phyloP scores from a whole-genome alignment of 805 yeast species.

The Sugiyamaella smithiae region DNA sequence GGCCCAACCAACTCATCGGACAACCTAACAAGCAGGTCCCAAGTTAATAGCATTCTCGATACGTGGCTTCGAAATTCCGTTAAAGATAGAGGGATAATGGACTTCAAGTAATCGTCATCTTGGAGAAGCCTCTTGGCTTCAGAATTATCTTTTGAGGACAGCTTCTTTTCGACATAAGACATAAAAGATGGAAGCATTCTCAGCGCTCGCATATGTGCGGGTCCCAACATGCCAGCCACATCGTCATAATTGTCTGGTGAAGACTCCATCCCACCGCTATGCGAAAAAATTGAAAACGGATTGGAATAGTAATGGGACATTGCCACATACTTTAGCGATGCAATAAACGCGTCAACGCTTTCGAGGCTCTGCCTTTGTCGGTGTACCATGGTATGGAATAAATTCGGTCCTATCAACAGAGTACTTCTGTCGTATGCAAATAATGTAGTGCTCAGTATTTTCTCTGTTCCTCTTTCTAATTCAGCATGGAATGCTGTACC shows the following conservation, averaged over 20 bases:
- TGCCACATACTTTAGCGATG: slow-evolving; percentile 31
- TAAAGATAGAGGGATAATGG: slow-evolving; percentile 22
- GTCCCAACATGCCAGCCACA: slow-evolving; percentile 7
- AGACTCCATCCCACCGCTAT: slow-evolving; percentile 3
- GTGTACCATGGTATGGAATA: slow-evolving; percentile 20
- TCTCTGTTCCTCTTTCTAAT: slow-evolving; percentile 18
- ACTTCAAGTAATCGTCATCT: slow-evolving; percentile 24
- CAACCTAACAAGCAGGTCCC: slow-evolving; percentile 7
- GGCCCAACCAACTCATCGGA: background rate
- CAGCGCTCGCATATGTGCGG: slow-evolving; percentile 28
- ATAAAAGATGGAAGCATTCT: slow-evolving; percentile 39
- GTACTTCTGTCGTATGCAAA: slow-evolving; percentile 14
- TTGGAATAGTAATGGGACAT: slow-evolving; percentile 39
- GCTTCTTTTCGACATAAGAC: slow-evolving; percentile 23
- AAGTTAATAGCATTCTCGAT: background rate
- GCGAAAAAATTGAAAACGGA: slow-evolving; percentile 31
- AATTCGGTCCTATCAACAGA: slow-evolving; percentile 25
- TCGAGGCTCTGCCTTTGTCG: slow-evolving; percentile 26
- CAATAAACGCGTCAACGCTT: slow-evolving; percentile 25
- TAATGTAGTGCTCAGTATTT: slow-evolving; percentile 21
- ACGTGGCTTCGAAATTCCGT: slow-evolving; percentile 20
- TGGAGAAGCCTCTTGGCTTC: slow-evolving; percentile 20
- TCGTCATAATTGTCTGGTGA: slow-evolving; percentile 2
- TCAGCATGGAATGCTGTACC: slow-evolving; percentile 30
- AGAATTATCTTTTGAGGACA: slow-evolving; percentile 11